These are phyloP conservation scores for Claviceps maximensis DNA, from an alignment of 2,329 filamentous ascomycete species.

Conservation along the genomic window DNA sequence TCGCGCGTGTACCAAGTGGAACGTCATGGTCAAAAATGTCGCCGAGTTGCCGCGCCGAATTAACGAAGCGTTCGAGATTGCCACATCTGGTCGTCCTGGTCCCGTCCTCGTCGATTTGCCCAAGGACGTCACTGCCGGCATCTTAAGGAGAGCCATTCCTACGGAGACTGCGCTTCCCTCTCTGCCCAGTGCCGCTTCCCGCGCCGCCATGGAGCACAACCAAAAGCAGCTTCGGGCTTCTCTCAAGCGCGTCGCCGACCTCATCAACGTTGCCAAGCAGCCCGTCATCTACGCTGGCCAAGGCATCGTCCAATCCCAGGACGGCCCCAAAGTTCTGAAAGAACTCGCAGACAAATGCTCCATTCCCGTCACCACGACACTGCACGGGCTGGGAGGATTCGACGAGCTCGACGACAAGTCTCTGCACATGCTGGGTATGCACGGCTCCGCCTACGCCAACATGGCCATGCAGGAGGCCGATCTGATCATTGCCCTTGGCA, in stretches of 20 bases:
- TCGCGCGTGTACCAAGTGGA: slow-evolving; percentile 95
- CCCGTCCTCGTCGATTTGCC: slow-evolving; percentile 92
- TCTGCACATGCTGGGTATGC: slow-evolving; percentile 97
- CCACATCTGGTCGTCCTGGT: slow-evolving; percentile 82
- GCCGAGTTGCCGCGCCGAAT: slow-evolving; percentile 87
- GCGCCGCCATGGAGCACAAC: slow-evolving; percentile 62
- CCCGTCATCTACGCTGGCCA: slow-evolving; percentile 92
- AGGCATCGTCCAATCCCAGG: slow-evolving; percentile 67
- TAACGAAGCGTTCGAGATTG: slow-evolving; percentile 97
- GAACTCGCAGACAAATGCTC: slow-evolving; percentile 80
- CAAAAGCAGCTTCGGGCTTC: slow-evolving; percentile 59
- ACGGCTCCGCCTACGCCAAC: slow-evolving; percentile 93
- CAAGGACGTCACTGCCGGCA: slow-evolving; percentile 86
- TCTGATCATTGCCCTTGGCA: slow-evolving; percentile 86
- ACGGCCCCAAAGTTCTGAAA: slow-evolving; percentile 67
- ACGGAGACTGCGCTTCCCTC: slow-evolving; percentile 58
- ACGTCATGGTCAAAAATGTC: slow-evolving; percentile 93
- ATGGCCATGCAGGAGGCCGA: slow-evolving; percentile 97
- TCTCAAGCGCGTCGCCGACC: slow-evolving; percentile 61
- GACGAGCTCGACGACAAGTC: slow-evolving; percentile 91
- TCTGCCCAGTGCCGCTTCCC: slow-evolving; percentile 74
- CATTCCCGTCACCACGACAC: slow-evolving; percentile 90
- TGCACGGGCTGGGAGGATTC: slow-evolving; percentile 83
- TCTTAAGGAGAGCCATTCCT: slow-evolving; percentile 74
- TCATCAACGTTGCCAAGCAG: slow-evolving; percentile 84